These are phyloP conservation scores for Berberis vulgaris DNA, from an alignment of 164 flowering plant genomes.

Conservation along the genomic window DNA sequence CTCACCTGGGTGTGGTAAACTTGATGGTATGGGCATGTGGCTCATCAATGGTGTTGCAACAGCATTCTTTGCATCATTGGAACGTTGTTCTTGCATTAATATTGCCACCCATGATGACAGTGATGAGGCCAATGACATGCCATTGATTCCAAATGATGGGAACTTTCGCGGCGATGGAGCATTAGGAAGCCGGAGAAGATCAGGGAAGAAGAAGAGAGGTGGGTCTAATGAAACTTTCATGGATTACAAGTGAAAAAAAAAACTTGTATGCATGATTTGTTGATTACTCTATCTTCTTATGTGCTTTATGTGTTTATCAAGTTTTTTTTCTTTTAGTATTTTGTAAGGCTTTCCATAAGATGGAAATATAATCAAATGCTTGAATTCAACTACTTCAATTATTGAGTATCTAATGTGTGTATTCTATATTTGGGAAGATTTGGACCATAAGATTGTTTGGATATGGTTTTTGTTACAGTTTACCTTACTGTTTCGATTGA, in stretches of 20 bases:
- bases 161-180: slow-evolving; percentile 18
- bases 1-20: slow-evolving; percentile 30
- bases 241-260: slow-evolving; percentile 5
- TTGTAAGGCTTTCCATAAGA: too few relatives aligned
- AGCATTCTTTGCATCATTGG: slow-evolving; percentile 65
- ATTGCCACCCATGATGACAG: slow-evolving; percentile 51
- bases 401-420: too few relatives aligned
- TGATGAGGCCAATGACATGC: slow-evolving; percentile 46
- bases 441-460: too few relatives aligned
- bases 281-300: too few relatives aligned
- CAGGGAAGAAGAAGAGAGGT: slow-evolving; percentile 31
- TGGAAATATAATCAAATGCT: too few relatives aligned
- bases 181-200: slow-evolving; percentile 17
- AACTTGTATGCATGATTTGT: neutral
- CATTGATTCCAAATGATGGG: slow-evolving; percentile 48
- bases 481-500: too few relatives aligned
- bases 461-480: too few relatives aligned
- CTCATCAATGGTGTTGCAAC: slow-evolving; percentile 45
- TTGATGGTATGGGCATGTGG: slow-evolving; percentile 71
- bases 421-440: too few relatives aligned
- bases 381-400: too few relatives aligned
- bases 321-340: too few relatives aligned
- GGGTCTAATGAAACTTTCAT: slow-evolving; percentile 15
- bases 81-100: slow-evolving; percentile 64
- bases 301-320: too few relatives aligned